A percentile compares a stretch with the other conserved stretches of the same genome.
Evolutionary conservation across 108 stramenopile genomes (phyloP).

Genomic region (Fistulifera solaris): DNA sequence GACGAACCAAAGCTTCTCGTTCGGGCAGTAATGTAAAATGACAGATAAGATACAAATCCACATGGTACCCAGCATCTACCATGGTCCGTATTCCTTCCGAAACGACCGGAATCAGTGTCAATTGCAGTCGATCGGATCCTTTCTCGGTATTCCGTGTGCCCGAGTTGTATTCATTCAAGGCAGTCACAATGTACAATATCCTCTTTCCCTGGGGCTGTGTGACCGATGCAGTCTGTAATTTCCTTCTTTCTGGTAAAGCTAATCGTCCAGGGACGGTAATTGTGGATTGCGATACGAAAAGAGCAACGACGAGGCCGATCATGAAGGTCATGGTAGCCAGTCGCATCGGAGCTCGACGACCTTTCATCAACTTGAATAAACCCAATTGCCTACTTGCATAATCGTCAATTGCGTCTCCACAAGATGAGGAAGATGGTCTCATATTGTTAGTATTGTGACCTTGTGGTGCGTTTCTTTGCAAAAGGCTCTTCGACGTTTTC

Average conservation of each 20-base stretch:
- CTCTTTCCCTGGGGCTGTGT: not conserved
- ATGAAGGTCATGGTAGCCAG: too few relatives aligned
- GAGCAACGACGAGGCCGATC: too few relatives aligned
- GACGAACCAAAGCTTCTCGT: slow-evolving; percentile 35
- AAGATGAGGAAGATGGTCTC: too few relatives aligned
- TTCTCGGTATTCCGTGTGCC: slow-evolving; percentile 47
- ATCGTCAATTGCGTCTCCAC: too few relatives aligned
- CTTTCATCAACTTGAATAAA: too few relatives aligned
- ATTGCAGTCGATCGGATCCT: slow-evolving; percentile 30
- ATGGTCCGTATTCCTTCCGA: slow-evolving; percentile 56
- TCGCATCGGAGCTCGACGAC: too few relatives aligned
- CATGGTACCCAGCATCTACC: slow-evolving; percentile 46
- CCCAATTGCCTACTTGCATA: too few relatives aligned
- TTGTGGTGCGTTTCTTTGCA: too few relatives aligned
- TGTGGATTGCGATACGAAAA: too few relatives aligned
- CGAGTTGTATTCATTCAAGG: slow-evolving; percentile 70
- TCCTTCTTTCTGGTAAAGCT: not conserved
- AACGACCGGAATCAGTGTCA: slow-evolving; percentile 60
- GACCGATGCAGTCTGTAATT: not conserved
- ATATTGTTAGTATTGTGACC: too few relatives aligned
- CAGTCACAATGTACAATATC: slow-evolving; percentile 64
- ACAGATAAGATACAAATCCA: slow-evolving; percentile 58
- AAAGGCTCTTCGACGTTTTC: too few relatives aligned
- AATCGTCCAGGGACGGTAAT: not conserved
- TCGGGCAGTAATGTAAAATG: slow-evolving; percentile 41